Conservation (phyloP, 2,329 filamentous ascomycete genomes). For the Cladosporium sphaerospermum region DNA sequence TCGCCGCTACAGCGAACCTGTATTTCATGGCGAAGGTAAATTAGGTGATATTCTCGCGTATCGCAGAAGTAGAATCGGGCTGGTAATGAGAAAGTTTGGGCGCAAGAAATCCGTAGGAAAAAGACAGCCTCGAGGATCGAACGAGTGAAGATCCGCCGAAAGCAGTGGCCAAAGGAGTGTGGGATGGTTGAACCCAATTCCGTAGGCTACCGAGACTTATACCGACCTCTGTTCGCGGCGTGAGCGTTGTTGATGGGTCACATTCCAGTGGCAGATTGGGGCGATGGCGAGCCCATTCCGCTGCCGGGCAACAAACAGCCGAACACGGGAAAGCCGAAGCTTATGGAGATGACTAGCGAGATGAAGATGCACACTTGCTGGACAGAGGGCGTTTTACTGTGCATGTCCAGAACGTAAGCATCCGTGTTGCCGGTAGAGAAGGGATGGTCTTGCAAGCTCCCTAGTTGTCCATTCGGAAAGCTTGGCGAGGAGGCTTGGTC, state of each 20-base stretch:
- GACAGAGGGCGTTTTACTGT: not conserved
- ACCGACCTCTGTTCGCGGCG: conserved; percentile 21
- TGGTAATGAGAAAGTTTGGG: too few species aligned
- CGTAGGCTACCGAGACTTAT: conserved; percentile 19
- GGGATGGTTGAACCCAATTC: conserved; percentile 1
- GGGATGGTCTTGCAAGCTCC: too few species aligned
- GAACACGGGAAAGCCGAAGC: conserved; percentile 18
- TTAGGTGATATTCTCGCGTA: not conserved
- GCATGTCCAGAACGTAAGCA: not conserved
- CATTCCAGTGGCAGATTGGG: conserved; percentile 25
- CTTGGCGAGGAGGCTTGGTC: too few species aligned
- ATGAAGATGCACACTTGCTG: conserved; percentile 1
- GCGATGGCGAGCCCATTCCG: conserved; percentile 23
- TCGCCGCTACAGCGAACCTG: conserved; percentile 19
- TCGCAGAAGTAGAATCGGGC: too few species aligned
- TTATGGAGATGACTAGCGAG: conserved; percentile 15
- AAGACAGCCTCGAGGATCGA: conserved; percentile 21
- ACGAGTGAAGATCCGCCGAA: conserved; percentile 27
- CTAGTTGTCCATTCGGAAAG: too few species aligned
- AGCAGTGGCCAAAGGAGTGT: conserved; percentile 22
- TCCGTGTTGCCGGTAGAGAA: too few species aligned
- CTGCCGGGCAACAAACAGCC: conserved; percentile 25
- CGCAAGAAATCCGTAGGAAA: conserved; percentile 1
- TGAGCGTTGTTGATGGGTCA: conserved; percentile 23
- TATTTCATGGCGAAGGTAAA: conserved; percentile 22